A percentile compares a stretch with the other conserved stretches of the same genome.
Conservation (phyloP, 2,329 filamentous ascomycete species). For the Ophiostoma novo-ulmi region DNA sequence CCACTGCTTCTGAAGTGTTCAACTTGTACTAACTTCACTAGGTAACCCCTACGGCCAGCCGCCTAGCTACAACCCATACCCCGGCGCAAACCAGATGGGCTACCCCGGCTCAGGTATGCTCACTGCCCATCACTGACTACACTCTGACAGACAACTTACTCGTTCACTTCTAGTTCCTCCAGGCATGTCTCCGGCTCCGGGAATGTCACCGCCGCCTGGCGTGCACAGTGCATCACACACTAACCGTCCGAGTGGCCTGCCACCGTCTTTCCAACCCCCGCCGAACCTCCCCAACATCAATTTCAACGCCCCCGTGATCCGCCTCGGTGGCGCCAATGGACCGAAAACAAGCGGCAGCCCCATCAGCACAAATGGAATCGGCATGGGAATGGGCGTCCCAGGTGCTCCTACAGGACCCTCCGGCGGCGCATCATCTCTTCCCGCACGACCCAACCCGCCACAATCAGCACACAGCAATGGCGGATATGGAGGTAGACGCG, state of each 20-base stretch:
- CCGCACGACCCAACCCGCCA: conserved; percentile 36
- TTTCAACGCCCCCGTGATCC: conserved; percentile 93
- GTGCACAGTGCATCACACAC: conserved; percentile 65
- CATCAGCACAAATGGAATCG: background rate
- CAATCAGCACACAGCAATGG: conserved; percentile 42
- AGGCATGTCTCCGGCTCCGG: conserved; percentile 74
- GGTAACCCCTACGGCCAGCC: conserved; percentile 64
- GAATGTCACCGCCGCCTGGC: conserved; percentile 71
- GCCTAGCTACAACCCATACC: conserved; percentile 67
- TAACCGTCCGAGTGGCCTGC: conserved; percentile 74
- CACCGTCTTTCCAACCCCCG: conserved; percentile 79
- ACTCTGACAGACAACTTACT: conserved; percentile 2
- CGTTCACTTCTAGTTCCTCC: conserved; percentile 53
- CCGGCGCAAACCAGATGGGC: conserved; percentile 56
- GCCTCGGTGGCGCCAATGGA: conserved; percentile 68
- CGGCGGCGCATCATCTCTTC: conserved; percentile 25
- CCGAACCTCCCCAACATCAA: conserved; percentile 96
- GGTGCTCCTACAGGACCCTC: conserved; percentile 19
- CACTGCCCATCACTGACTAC: background rate
- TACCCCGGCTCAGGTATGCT: conserved; percentile 57
- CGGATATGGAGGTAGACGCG: conserved; percentile 39
- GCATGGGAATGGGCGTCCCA: conserved; percentile 2
- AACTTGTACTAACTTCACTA: background rate
- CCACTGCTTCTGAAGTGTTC: background rate
- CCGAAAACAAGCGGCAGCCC: background rate